Conservation (phyloP, 192 early-diverging fungal genomes). For the Coemansia umbellata region DNA sequence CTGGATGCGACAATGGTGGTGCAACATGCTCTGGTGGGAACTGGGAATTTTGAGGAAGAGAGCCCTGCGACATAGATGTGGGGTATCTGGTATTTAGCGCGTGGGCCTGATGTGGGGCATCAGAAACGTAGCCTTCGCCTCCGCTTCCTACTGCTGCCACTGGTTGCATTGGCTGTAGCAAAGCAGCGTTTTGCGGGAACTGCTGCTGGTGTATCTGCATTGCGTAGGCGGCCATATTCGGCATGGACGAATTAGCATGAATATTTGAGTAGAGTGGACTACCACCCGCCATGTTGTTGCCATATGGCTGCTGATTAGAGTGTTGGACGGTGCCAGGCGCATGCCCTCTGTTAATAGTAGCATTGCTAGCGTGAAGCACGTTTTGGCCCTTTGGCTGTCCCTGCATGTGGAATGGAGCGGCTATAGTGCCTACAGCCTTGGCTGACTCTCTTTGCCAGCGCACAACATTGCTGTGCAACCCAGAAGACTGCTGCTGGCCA, state of each 20-base stretch:
- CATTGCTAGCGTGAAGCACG: constrained; percentile 16
- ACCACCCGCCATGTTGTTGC: not conserved
- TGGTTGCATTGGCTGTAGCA: not conserved
- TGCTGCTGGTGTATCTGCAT: constrained; percentile 14
- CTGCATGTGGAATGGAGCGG: not conserved
- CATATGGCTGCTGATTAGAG: constrained; percentile 3
- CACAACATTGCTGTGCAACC: constrained; percentile 13
- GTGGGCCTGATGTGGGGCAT: not conserved
- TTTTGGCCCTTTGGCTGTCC: not conserved
- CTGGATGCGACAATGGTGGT: constrained; percentile 18
- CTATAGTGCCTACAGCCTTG: constrained; percentile 1
- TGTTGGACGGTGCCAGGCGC: not conserved
- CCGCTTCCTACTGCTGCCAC: not conserved
- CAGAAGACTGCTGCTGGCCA: constrained; percentile 10
- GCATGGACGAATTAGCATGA: constrained; percentile 35
- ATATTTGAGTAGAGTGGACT: constrained; percentile 2
- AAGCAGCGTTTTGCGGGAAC: not conserved
- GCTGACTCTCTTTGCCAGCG: constrained; percentile 43
- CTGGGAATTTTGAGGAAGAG: not conserved
- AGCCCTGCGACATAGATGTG: not conserved
- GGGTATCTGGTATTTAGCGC: not conserved
- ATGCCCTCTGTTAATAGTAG: constrained; percentile 22
- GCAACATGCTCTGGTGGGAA: not conserved
- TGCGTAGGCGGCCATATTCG: constrained; percentile 27
- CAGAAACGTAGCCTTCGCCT: not conserved